Conservation (phyloP, 805 yeast species). For the Candida nitratophila region DNA sequence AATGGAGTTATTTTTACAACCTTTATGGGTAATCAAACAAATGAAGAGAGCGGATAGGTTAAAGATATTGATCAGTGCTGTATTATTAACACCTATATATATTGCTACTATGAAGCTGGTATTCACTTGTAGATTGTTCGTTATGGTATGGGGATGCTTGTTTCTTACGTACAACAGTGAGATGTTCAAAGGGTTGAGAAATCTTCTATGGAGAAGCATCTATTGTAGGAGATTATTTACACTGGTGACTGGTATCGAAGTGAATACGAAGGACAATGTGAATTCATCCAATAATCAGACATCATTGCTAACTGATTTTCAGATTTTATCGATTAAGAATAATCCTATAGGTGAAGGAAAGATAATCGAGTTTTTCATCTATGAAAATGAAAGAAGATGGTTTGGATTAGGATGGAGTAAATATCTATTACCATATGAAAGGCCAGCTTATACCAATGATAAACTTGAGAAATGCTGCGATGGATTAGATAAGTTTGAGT, state of each 20-base stretch:
- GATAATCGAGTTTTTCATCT: constrained; percentile 40
- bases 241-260: constrained; percentile 34
- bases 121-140: constrained; percentile 24
- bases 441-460: constrained; percentile 41
- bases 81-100: constrained; percentile 38
- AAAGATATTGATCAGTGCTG: constrained; percentile 24
- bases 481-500: constrained; percentile 31
- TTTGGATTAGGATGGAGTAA: constrained; percentile 54
- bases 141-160: constrained; percentile 30
- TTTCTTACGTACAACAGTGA: constrained; percentile 40
- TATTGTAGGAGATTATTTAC: constrained; percentile 31
- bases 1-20: constrained; percentile 32
- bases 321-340: neutral
- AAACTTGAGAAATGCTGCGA: constrained; percentile 23
- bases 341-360: constrained; percentile 26
- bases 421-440: constrained; percentile 43
- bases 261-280: neutral
- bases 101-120: constrained; percentile 27
- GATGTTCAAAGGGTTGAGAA: constrained; percentile 37
- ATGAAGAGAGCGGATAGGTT: constrained; percentile 18
- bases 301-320: neutral
- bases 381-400: constrained; percentile 59
- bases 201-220: constrained; percentile 44
- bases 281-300: no score
- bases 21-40: constrained; percentile 18